Conservation (phyloP, 208 protist genomes). For the Leishmania tropica region DNA sequence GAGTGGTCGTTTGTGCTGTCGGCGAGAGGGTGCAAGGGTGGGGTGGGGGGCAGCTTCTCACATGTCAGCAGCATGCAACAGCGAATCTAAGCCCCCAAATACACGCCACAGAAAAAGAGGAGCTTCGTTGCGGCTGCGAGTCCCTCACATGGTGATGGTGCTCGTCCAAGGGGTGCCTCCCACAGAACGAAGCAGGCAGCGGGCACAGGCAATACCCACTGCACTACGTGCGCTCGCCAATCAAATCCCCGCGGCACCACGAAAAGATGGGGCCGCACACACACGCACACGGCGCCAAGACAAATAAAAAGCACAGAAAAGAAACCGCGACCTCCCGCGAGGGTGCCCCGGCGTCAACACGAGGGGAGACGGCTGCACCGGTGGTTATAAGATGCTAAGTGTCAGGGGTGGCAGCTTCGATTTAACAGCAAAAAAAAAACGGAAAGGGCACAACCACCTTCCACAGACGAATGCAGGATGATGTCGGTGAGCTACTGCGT, state of each 20-base stretch:
- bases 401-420: neutral
- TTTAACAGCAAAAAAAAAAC: neutral
- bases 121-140: neutral
- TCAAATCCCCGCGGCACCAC: neutral
- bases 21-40: neutral
- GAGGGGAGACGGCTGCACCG: neutral
- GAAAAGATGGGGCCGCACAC: neutral
- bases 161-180: neutral
- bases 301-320: neutral
- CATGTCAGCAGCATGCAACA: neutral
- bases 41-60: neutral
- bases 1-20: neutral
- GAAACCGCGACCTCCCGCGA: neutral
- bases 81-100: neutral
- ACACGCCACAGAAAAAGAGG: neutral
- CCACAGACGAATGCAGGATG: neutral
- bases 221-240: neutral
- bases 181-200: neutral
- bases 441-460: neutral
- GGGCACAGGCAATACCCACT: neutral
- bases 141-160: neutral
- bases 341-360: neutral
- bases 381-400: neutral
- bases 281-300: neutral
- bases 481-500: neutral